Base-by-base conservation (phyloP, 2,329 filamentous ascomycete genomes). In the Alternaria arborescens region DNA sequence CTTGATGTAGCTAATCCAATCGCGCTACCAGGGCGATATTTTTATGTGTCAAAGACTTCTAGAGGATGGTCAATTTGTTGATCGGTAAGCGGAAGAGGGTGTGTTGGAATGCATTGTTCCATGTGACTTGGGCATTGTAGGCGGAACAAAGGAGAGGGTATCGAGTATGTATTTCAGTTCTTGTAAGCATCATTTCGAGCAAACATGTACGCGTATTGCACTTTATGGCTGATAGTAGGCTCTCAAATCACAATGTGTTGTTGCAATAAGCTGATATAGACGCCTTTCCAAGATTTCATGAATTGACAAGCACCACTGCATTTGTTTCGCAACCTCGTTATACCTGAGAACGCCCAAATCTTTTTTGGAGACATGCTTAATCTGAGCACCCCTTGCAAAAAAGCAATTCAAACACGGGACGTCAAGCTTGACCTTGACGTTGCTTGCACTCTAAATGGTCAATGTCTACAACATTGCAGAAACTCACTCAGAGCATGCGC, bases 181-280 rank as follows among this genome's bases (percentile, higher is more conserved):
- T 20, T 18, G 4, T 11, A 40, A 8, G 18, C 8, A 40, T 16
- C 11, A 20, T 20, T n/a, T 11, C 6, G 0, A 0, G 16, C 0
- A 0, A n/a, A 38, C 3, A 0, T n/a, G 14, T n/a, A 38, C 6
- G 0, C 6, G 14, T 38, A 0, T n/a, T n/a, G 34, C 34, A n/a
- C 3, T 8, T 18, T 4, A 8, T 38, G 5, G 3, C 16, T 38
- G 16, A n/a, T n/a, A 16, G 6, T n/a, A n/a, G 16, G 8, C 16
- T n/a, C 1, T 0, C 7, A 7, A 0, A 0, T 14, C 1, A 12
- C 5, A 6, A 36, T 36, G 0, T 36, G 12, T 36, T 16, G 3
- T 36, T 16, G 14, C 32, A 36, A 16, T 12, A 14, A 14, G 6
- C 12, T 6, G 32, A 36, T 36, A 16, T 16, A 36, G 12, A 6